A percentile compares a stretch with the other conserved stretches of the same genome.
Conservation (phyloP, 192 early-diverging fungal genomes). For the Coemansia sp. region DNA sequence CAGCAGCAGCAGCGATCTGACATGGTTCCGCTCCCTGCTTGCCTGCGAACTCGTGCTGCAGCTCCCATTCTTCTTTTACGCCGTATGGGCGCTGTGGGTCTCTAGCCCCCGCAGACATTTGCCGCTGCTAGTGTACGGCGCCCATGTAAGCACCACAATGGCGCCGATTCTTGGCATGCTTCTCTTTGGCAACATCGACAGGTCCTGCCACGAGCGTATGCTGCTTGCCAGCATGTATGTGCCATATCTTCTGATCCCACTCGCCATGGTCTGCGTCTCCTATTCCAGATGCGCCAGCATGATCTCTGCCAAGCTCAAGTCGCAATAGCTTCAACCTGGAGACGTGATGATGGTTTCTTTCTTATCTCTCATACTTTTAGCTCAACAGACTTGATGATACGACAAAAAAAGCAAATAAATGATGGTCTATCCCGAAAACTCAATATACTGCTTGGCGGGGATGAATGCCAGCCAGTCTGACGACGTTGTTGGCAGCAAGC, state of each 20-base stretch:
- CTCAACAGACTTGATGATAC: neutral
- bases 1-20: constrained; percentile 24
- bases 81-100: constrained; percentile 58
- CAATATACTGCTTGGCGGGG: constrained; percentile 59
- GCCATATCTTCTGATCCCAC: constrained; percentile 67
- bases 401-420: too few relatives aligned
- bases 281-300: constrained; percentile 21
- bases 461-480: constrained; percentile 97
- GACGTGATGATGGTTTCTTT: neutral
- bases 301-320: constrained; percentile 18
- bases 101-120: constrained; percentile 25
- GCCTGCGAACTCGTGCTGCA: constrained; percentile 64
- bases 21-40: constrained; percentile 70
- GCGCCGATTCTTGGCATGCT: constrained; percentile 59
- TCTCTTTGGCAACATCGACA: constrained; percentile 48
- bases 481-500: constrained; percentile 86
- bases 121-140: constrained; percentile 63
- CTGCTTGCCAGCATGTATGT: constrained; percentile 59
- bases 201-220: constrained; percentile 45
- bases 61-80: constrained; percentile 70
- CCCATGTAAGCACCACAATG: constrained; percentile 75
- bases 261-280: constrained; percentile 55
- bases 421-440: constrained; percentile 30
- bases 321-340: neutral
- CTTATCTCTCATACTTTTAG: neutral